Conservation (phyloP, 2,329 filamentous ascomycete genomes). For the Tothia fuscella region DNA sequence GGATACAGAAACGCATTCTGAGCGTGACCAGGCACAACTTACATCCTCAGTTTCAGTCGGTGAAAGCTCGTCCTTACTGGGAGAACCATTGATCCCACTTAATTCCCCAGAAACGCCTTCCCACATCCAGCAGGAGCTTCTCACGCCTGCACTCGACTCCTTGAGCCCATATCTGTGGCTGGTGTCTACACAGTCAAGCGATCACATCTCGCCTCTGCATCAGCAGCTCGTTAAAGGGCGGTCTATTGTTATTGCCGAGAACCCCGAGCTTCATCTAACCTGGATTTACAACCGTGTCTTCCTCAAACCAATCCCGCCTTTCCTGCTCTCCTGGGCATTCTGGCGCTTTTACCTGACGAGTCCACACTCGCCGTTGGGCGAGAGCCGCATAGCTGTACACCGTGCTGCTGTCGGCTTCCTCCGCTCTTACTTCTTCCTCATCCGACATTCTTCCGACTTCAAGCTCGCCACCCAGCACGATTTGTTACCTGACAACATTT, state of each 20-base stretch:
- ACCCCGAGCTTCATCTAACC: constrained; percentile 31
- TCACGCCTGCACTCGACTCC: no score
- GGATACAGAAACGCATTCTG: no score
- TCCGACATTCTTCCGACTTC: constrained; percentile 26
- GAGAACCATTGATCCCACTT: no score
- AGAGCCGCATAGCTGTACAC: constrained; percentile 12
- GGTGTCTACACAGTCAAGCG: neutral
- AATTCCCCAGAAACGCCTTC: no score
- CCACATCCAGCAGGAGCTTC: no score
- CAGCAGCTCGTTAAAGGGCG: constrained; percentile 28
- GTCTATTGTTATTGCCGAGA: constrained; percentile 28
- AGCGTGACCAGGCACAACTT: no score
- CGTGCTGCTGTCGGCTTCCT: constrained; percentile 25
- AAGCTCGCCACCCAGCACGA: constrained; percentile 18
- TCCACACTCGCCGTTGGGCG: constrained; percentile 7
- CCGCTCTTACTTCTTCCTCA: constrained; percentile 24
- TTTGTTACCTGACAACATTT: constrained; percentile 20
- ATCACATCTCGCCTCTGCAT: constrained; percentile 19
- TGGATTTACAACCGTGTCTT: constrained; percentile 22
- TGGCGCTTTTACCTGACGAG: constrained; percentile 19
- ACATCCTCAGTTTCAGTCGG: no score
- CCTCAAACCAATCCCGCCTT: constrained; percentile 6
- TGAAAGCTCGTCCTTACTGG: no score
- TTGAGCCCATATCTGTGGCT: neutral
- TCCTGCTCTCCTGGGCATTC: constrained; percentile 19